Evolutionary conservation across 1,139 yeast species (phyloP).

Genomic region (Suhomyces bokatorum): DNA sequence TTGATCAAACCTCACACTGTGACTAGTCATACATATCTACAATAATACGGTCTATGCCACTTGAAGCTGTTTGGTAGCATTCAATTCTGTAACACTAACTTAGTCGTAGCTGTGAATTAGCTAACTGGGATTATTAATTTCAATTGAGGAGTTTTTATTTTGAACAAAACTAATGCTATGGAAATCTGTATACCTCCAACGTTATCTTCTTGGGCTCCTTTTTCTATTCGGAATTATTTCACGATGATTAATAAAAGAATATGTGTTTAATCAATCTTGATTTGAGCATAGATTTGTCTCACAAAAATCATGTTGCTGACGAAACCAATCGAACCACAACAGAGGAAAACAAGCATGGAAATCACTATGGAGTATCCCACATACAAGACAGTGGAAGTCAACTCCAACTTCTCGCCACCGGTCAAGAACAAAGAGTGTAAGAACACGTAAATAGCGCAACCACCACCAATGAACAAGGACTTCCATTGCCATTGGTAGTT

Average conservation of each 20-base stretch:
- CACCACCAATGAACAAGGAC: slow-evolving; percentile 84
- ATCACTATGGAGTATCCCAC: slow-evolving; percentile 82
- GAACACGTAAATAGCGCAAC: slow-evolving; percentile 82
- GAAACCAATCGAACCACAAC: slow-evolving; percentile 90
- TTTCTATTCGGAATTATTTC: not conserved
- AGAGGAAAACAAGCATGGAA: slow-evolving; percentile 69
- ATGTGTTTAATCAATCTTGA: slow-evolving; percentile 65
- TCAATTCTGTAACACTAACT: too few relatives aligned
- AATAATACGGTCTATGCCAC: too few relatives aligned
- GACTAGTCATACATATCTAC: too few relatives aligned
- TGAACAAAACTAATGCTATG: not conserved
- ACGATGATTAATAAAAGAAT: not conserved
- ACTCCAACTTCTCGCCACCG: slow-evolving; percentile 62
- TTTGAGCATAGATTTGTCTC: slow-evolving; percentile 75
- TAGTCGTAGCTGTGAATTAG: too few relatives aligned
- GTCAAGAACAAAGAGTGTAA: slow-evolving; percentile 78
- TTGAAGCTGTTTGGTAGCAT: too few relatives aligned
- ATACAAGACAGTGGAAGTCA: slow-evolving; percentile 75
- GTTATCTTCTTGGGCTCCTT: not conserved
- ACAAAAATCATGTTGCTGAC: slow-evolving; percentile 72
- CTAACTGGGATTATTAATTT: too few relatives aligned
- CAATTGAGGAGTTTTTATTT: too few relatives aligned
- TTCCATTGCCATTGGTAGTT: slow-evolving; percentile 99
- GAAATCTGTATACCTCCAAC: not conserved
- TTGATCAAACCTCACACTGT: too few relatives aligned